Base-by-base conservation (phyloP, 805 yeast genomes). In the Kodamaea laetipori region DNA sequence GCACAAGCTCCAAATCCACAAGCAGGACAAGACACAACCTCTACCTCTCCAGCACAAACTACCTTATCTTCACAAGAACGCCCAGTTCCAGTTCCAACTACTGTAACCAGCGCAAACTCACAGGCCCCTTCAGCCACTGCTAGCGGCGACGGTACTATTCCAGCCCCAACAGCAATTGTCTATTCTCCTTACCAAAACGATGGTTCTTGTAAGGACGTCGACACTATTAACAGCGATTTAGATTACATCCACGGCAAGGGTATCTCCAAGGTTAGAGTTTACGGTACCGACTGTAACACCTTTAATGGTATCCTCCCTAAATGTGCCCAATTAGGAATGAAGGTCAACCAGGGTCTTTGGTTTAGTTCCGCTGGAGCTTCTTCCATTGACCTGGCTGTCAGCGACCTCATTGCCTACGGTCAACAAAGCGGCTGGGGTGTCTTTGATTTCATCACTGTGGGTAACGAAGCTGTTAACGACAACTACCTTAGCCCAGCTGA, bases 301-400 rank as follows among this genome's bases (percentile, higher is more conserved):
- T 64, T 86, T 38, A 57, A 74, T 23, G 80, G 84, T 2, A 80
- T 89, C 28, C 73, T 80, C 54, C 87, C 94, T 38, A 74, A 73
- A 30, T 77, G 84, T 52, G 55, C 57, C 17, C 39, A 61, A 10
- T 65, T 84, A 41, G 96, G 95, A 3, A 61, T 90, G 40, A 78
- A 68, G 28, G 79, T 90, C 46, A 84, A 86, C 63, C 96, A 88
- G 72, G 97, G 97, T 38, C 76, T 90, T 64, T 90, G 94, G 90
- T 81, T 90, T 50, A 61, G 74, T 36, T 39, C 44, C 6, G 47
- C 66, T 13, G 70, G 62, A 19, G 82, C 76, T 28, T 80, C 80
- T 56, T 81, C 92, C 6, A 78, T 88, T 48, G 90, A 86, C 60
- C 66, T 53, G 39, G 71, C 78, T 36, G 81, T 88, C 38, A 41